phyloP scores from a whole-genome alignment of 2,329 filamentous ascomycete genomes.

The Xylariaceae sp. region DNA sequence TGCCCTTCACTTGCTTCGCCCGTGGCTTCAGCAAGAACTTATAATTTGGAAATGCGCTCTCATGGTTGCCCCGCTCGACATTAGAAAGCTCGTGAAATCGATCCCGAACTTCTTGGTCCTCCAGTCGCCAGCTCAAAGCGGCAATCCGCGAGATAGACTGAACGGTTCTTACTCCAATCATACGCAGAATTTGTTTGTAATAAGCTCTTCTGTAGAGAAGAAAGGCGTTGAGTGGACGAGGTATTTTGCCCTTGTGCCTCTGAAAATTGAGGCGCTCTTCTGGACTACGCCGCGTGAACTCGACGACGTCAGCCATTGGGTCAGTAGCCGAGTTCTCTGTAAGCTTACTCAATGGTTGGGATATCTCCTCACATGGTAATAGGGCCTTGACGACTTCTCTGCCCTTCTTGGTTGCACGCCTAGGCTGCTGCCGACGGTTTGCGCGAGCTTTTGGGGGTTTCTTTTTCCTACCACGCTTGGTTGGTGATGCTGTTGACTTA shows the following conservation, averaged over 20 bases:
- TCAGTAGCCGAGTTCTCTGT: background rate
- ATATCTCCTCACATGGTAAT: background rate
- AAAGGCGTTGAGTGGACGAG: conserved; percentile 12
- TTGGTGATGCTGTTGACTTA: background rate
- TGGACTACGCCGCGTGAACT: background rate
- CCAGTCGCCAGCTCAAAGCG: background rate
- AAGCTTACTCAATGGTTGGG: conserved; percentile 4
- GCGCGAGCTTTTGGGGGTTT: too few relatives aligned
- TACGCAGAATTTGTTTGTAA: background rate
- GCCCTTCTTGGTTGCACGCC: background rate
- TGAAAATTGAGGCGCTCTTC: background rate
- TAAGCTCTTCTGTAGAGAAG: conserved; percentile 18
- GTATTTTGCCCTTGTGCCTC: background rate
- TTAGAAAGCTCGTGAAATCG: background rate
- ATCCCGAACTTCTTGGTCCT: background rate
- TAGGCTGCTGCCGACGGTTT: background rate
- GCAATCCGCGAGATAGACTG: background rate
- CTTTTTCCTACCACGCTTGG: too few relatives aligned
- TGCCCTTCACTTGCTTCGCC: too few relatives aligned
- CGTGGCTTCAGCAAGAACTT: too few relatives aligned
- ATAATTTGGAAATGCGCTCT: too few relatives aligned
- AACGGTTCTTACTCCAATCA: background rate
- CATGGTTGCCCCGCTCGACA: too few relatives aligned
- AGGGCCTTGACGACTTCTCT: background rate
- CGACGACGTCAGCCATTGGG: background rate